These are phyloP conservation scores for Aspergillus hancockii DNA, from an alignment of 495 filamentous ascomycete species.

Conservation along the genomic window DNA sequence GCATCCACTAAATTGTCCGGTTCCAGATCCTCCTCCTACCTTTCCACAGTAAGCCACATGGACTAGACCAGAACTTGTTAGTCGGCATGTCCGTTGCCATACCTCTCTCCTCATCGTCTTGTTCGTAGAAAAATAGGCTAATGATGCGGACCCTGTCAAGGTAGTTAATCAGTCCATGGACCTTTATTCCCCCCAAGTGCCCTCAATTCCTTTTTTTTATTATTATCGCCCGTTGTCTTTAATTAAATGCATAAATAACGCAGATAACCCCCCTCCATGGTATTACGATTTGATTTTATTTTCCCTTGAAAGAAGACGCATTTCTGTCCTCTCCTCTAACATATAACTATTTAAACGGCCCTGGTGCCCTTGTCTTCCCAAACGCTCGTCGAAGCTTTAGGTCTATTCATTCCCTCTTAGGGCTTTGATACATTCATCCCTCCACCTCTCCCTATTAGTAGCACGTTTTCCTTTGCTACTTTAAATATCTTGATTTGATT, in stretches of 20 bases:
- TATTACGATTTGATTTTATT: background rate
- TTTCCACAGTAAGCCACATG: slow-evolving; percentile 5
- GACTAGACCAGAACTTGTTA: background rate
- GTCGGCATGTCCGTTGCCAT: slow-evolving; percentile 2
- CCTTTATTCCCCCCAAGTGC: background rate
- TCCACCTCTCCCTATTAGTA: background rate
- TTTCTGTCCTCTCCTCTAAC: background rate
- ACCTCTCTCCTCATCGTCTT: background rate
- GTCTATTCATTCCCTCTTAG: background rate
- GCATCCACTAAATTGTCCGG: slow-evolving; percentile 1
- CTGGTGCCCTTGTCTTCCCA: background rate
- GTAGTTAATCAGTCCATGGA: slow-evolving; percentile 1
- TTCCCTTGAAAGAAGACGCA: background rate
- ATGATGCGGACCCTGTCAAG: background rate
- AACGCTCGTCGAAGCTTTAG: background rate
- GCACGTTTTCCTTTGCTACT: background rate
- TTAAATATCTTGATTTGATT: background rate
- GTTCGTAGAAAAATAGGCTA: background rate
- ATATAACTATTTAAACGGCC: background rate
- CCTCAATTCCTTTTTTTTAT: background rate
- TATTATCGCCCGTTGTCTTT: background rate
- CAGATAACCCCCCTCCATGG: background rate
- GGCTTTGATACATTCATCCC: background rate
- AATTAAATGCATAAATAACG: background rate
- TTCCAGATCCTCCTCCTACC: background rate